A percentile compares a stretch with the other conserved stretches of the same genome.
Evolutionary conservation across 202 grass and related monocot species (phyloP).

Genomic region (Elaeis oleifera): DNA sequence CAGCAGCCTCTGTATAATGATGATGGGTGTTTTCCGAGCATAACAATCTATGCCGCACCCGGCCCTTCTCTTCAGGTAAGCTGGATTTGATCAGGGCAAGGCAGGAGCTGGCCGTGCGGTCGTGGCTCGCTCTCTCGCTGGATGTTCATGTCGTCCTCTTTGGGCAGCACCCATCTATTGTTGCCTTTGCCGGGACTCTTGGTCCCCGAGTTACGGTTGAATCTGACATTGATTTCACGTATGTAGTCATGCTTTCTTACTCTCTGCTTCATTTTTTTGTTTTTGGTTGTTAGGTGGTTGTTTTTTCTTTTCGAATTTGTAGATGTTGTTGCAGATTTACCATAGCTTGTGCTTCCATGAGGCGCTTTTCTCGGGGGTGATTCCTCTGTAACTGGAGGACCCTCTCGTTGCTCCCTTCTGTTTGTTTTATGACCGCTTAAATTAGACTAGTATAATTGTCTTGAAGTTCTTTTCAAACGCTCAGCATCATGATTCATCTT

Average conservation of each 20-base stretch:
- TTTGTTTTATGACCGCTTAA: not conserved
- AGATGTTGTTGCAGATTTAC: too few relatives aligned
- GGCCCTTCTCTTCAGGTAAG: conserved; percentile 9
- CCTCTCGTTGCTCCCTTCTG: not conserved
- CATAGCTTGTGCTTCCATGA: too few relatives aligned
- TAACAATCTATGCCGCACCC: conserved; percentile 54
- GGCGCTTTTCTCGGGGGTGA: too few relatives aligned
- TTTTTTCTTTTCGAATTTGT: too few relatives aligned
- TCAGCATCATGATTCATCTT: not conserved
- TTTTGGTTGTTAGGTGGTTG: too few relatives aligned
- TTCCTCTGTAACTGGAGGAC: too few relatives aligned
- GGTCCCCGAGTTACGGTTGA: conserved; percentile 51
- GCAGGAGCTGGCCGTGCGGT: conserved; percentile 71
- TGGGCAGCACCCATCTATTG: conserved; percentile 28
- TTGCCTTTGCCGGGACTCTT: conserved; percentile 23
- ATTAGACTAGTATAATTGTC: not conserved
- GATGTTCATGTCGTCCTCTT: conserved; percentile 62
- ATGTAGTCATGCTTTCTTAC: conserved; percentile 7
- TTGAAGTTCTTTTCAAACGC: not conserved
- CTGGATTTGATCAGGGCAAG: conserved; percentile 18
- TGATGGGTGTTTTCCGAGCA: not conserved
- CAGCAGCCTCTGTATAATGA: not conserved
- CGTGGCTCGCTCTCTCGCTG: conserved; percentile 64
- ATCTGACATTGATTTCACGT: conserved; percentile 54
- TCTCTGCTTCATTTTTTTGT: too few relatives aligned